These are phyloP conservation scores for Schizophyllum amplum DNA, from an alignment of 1,284 basidiomycete genomes.

Conservation along the genomic window DNA sequence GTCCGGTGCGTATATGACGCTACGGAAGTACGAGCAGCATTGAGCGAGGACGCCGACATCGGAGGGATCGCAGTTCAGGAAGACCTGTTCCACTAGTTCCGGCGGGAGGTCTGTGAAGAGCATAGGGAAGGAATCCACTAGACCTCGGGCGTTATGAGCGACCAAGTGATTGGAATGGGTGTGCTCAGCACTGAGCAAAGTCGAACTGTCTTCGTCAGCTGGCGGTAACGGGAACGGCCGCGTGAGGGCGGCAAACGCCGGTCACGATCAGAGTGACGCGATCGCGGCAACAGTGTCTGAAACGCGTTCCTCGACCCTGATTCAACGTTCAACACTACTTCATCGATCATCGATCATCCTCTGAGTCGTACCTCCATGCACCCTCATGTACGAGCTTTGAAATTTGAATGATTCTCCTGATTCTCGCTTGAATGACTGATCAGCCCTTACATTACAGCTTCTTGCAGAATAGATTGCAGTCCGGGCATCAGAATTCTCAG, in stretches of 20 bases:
- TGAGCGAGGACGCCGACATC: background rate
- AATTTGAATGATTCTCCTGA: too few relatives aligned
- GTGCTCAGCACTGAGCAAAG: background rate
- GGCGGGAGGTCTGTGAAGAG: conserved; percentile 1
- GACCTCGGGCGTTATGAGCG: background rate
- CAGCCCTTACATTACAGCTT: too few relatives aligned
- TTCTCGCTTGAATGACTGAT: too few relatives aligned
- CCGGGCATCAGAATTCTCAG: too few relatives aligned
- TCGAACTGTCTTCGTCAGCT: background rate
- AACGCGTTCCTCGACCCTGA: too few relatives aligned
- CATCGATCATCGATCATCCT: too few relatives aligned
- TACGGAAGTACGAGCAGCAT: background rate
- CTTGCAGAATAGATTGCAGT: too few relatives aligned
- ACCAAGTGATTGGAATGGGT: background rate
- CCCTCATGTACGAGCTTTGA: too few relatives aligned
- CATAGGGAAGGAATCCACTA: background rate
- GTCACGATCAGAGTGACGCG: background rate
- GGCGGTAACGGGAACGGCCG: background rate
- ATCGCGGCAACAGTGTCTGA: too few relatives aligned
- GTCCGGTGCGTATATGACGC: background rate
- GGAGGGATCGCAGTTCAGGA: background rate
- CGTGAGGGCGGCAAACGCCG: background rate
- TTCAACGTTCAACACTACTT: too few relatives aligned
- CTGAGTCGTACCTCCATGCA: too few relatives aligned
- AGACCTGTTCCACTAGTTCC: background rate